These are phyloP conservation scores for Leptomonas pyrrhocoris DNA, from an alignment of 208 protist genomes.

Conservation along the genomic window DNA sequence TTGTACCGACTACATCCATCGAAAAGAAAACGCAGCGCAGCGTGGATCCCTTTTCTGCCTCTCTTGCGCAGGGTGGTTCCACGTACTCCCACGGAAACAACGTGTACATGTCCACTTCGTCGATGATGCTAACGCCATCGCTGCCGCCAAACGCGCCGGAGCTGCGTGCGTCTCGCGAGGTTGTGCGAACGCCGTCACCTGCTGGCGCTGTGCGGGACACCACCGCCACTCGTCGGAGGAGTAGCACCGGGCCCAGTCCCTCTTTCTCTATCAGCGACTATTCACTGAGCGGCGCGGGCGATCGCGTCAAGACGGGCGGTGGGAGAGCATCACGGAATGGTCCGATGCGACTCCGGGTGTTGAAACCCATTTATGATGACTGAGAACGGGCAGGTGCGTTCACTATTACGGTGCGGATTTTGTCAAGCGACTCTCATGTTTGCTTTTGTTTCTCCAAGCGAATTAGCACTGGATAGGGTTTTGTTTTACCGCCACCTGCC, in stretches of 20 bases:
- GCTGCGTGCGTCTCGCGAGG: conserved; percentile 1
- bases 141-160: neutral
- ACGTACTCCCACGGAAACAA: neutral
- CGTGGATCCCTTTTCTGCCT: neutral
- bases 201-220: neutral
- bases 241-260: neutral
- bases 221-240: neutral
- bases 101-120: neutral
- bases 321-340: conserved; percentile 2
- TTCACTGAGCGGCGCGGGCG: neutral
- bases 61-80: neutral
- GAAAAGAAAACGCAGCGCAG: neutral
- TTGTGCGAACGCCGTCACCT: neutral
- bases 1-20: neutral
- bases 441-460: too few species aligned
- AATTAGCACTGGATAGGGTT: too few species aligned
- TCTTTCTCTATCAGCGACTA: neutral
- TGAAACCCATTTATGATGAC: conserved; percentile 26
- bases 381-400: neutral
- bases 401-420: neutral
- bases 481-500: too few species aligned
- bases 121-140: neutral
- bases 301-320: neutral
- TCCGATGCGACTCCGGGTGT: conserved; percentile 6
- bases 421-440: too few species aligned